A percentile compares a stretch with the other conserved stretches of the same genome.
Evolutionary conservation across 106 monocot genomes (phyloP).

Genomic region (Hemerocallis citrina): DNA sequence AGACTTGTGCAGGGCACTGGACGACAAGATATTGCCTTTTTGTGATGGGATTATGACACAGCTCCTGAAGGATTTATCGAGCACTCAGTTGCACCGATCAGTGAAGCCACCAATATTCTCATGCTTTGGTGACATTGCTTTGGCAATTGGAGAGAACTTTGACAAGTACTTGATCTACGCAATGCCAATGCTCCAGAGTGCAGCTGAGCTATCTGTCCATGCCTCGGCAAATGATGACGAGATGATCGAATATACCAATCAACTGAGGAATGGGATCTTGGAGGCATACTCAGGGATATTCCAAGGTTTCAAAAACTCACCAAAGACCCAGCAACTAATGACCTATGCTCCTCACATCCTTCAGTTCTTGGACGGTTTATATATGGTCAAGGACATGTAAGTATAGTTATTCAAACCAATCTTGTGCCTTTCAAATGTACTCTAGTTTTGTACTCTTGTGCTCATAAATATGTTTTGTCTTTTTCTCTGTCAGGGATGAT

Average conservation of each 20-base stretch:
- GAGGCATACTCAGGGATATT: slow-evolving; percentile 96
- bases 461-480: background rate
- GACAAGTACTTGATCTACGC: slow-evolving; percentile 90
- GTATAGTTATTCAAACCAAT: slow-evolving; percentile 3
- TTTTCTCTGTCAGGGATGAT: slow-evolving; percentile 70
- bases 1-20: slow-evolving; percentile 88
- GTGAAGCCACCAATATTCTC: slow-evolving; percentile 97
- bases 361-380: slow-evolving; percentile 72
- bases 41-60: slow-evolving; percentile 99
- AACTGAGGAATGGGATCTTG: slow-evolving; percentile 80
- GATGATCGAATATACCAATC: slow-evolving; percentile 88
- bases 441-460: background rate
- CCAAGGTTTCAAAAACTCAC: slow-evolving; percentile 86
- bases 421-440: background rate
- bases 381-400: slow-evolving; percentile 87
- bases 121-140: slow-evolving; percentile 88
- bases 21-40: slow-evolving; percentile 72
- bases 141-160: slow-evolving; percentile 85
- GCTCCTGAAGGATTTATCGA: slow-evolving; percentile 81
- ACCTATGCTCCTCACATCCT: slow-evolving; percentile 71
- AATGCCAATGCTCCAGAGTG: slow-evolving; percentile 92
- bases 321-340: slow-evolving; percentile 70
- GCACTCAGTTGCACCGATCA: slow-evolving; percentile 71
- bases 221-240: slow-evolving; percentile 59
- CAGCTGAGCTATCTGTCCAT: slow-evolving; percentile 70